A percentile compares a stretch with the other conserved stretches of the same genome.
phyloP scores from a whole-genome alignment of 2,329 filamentous ascomycete genomes.

The Fusarium oligoseptatum region DNA sequence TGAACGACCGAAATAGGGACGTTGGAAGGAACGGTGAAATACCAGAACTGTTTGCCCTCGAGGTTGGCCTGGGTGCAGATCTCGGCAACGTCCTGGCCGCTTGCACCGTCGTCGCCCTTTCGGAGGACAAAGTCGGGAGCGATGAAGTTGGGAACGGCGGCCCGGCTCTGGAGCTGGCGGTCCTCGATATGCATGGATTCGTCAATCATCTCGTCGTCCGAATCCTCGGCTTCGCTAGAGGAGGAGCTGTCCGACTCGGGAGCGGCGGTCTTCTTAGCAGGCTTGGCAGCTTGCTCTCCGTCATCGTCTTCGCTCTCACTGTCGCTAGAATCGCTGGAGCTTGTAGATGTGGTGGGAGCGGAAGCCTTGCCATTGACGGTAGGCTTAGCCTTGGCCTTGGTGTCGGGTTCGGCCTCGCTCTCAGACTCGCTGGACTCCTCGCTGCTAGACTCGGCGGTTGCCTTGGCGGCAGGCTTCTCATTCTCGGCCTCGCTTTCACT shows the following conservation, averaged over 20 bases:
- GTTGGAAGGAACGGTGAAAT: conserved; percentile 79
- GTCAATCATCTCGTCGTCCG: conserved; percentile 52
- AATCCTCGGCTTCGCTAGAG: conserved; percentile 46
- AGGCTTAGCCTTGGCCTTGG: conserved; percentile 35
- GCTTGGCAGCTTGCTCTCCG: conserved; percentile 27
- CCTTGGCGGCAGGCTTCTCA: conserved; percentile 31
- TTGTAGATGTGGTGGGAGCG: conserved; percentile 30
- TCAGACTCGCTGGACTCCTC: conserved; percentile 48
- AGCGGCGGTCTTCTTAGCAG: conserved; percentile 30
- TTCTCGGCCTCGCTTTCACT: conserved; percentile 48
- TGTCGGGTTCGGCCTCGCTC: conserved; percentile 44
- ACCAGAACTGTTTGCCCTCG: conserved; percentile 82
- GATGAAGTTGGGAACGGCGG: conserved; percentile 61
- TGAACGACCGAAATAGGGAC: conserved; percentile 77
- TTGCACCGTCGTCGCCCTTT: conserved; percentile 57
- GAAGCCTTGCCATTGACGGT: conserved; percentile 29
- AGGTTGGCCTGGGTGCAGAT: conserved; percentile 71
- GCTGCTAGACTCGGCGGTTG: conserved; percentile 39
- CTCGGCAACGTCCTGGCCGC: conserved; percentile 62
- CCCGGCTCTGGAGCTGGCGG: conserved; percentile 48
- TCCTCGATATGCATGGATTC: conserved; percentile 57
- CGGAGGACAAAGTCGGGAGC: conserved; percentile 67
- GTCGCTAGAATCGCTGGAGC: conserved; percentile 44
- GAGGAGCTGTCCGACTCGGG: conserved; percentile 30
- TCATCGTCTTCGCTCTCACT: conserved; percentile 44